Base-by-base conservation (phyloP, 495 filamentous ascomycete genomes). In the Penicillium cataractarum region DNA sequence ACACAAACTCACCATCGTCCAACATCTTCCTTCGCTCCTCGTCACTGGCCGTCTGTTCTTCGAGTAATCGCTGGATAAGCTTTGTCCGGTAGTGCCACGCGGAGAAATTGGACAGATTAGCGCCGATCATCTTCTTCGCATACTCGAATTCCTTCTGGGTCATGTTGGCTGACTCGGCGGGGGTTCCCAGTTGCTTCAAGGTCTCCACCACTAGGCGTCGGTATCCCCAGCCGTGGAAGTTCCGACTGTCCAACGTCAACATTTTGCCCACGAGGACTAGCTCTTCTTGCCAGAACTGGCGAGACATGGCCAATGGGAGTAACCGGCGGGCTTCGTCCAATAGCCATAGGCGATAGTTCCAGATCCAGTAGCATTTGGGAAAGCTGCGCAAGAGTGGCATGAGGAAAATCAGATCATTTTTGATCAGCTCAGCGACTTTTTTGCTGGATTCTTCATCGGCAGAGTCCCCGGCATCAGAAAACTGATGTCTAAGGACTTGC, bases 341-440 rank as follows among this genome's bases (percentile, higher is more conserved):
- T 1, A 93, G 78, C 95, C 96, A 98, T 13, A 87, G 76, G n/a
- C 95, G 89, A 76, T 97, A 91, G 73, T 96, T 96, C 95, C 95
- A 99, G 46, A 99, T 92, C 93, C 95, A 97, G 80, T 99, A 99
- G 80, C 95, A 98, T 78, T 99, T 99, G 26, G 95, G 96, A 67
- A 85, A 92, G 63, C 92, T 85, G 35, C 86, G 81, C 39, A 98
- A 86, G 13, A 99, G 82, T 3, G 92, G 92, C 39, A 97, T 82
- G 39, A 93, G 85, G 71, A 97, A 95, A 26, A 76, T 72, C 27
- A 98, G 81, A 67, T 99, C 95, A 63, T 78, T 83, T 44, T 87
- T 82, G 73, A 85, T 79, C 62, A 90, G 76, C 33, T 82, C 78
- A 32, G 85, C 77, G 49, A 77, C 70, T 37, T 69, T 46, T 15